Conservation (phyloP, 106 monocot species). For the Platanthera zijinensis region DNA sequence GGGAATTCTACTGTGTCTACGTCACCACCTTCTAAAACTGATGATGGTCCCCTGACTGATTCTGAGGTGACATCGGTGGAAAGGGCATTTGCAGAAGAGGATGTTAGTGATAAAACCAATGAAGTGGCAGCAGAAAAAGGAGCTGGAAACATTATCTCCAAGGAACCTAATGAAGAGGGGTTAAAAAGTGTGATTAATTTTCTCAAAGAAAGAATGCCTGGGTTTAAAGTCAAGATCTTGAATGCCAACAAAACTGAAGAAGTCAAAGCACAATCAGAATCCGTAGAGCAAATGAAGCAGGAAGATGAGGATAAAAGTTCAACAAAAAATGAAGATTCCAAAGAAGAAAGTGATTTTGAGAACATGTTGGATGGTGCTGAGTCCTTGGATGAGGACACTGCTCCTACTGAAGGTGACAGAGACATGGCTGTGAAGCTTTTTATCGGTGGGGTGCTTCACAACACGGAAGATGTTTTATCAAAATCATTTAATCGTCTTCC, state of each 20-base stretch:
- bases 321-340: constrained; percentile 23
- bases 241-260: constrained; percentile 51
- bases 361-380: constrained; percentile 24
- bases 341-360: constrained; percentile 32
- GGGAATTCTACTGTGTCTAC: constrained; percentile 32
- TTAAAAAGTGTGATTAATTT: constrained; percentile 67
- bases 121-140: constrained; percentile 4
- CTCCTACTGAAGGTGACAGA: constrained; percentile 27
- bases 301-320: constrained; percentile 42
- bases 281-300: constrained; percentile 41
- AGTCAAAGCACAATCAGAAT: constrained; percentile 45
- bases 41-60: constrained; percentile 18
- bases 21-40: constrained; percentile 15
- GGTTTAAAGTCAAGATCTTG: constrained; percentile 72
- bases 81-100: constrained; percentile 11
- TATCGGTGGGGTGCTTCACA: constrained; percentile 80
- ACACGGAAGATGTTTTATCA: constrained; percentile 54
- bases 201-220: constrained; percentile 75
- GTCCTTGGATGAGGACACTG: constrained; percentile 22
- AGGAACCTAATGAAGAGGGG: constrained; percentile 61
- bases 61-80: constrained; percentile 22
- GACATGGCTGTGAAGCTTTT: constrained; percentile 44
- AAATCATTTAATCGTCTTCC: constrained; percentile 52
- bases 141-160: constrained; percentile 12
- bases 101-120: constrained; percentile 10